These are phyloP conservation scores for Tylopilus sp. DNA, from an alignment of 1,284 basidiomycete genomes.

Conservation along the genomic window DNA sequence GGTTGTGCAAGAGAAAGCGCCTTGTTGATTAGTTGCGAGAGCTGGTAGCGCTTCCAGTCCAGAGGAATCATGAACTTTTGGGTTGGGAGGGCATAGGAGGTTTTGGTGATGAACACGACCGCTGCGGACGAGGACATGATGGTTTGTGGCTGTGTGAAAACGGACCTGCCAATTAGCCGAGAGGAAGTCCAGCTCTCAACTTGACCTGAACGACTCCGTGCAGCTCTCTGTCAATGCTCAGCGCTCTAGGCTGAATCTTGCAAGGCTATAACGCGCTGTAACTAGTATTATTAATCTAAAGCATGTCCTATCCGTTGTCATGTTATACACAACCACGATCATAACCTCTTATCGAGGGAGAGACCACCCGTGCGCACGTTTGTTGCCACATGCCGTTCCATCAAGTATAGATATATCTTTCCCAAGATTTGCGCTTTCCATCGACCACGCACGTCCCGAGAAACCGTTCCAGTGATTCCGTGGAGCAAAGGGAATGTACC, in stretches of 20 bases:
- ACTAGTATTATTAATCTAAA: too few species aligned
- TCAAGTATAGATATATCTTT: neutral
- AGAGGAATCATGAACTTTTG: conserved; percentile 94
- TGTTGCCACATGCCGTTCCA: neutral
- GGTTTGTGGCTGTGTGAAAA: conserved; percentile 9
- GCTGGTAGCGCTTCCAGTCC: conserved; percentile 89
- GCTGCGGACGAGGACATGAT: conserved; percentile 33
- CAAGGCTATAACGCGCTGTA: too few species aligned
- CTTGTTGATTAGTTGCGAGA: conserved; percentile 98
- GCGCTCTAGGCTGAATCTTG: too few species aligned
- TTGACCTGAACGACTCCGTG: too few species aligned
- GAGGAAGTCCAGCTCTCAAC: too few species aligned
- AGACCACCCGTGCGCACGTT: neutral
- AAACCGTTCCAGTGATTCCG: neutral
- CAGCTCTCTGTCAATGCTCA: too few species aligned
- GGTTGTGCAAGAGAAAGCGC: conserved; percentile 73
- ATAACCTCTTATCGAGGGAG: neutral
- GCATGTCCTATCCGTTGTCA: neutral
- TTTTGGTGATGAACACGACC: conserved; percentile 79
- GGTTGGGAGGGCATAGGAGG: conserved; percentile 76
- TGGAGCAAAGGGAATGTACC: neutral
- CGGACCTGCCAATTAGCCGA: too few species aligned
- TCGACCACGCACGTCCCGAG: neutral
- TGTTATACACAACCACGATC: neutral
- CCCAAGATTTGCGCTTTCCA: neutral